Conservation (phyloP, 1,284 basidiomycete species). For the Phellopilus nigrolimitatus region DNA sequence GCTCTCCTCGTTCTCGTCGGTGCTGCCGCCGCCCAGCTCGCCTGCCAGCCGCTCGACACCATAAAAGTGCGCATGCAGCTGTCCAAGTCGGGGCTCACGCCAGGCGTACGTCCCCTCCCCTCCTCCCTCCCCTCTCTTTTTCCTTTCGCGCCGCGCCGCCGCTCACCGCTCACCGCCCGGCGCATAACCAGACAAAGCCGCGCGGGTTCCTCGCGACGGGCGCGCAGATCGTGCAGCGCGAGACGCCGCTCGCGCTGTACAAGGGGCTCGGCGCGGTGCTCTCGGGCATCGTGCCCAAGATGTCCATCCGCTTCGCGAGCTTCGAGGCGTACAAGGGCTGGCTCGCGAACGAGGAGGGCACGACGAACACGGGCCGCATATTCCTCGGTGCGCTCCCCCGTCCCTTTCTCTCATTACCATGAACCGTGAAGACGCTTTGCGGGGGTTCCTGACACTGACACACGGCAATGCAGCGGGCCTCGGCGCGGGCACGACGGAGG, state of each 20-base stretch:
- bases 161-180: neutral
- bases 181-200: slow-evolving; percentile 75
- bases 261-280: slow-evolving; percentile 98
- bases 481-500: slow-evolving; percentile 92
- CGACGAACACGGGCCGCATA: slow-evolving; percentile 69
- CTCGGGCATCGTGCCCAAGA: slow-evolving; percentile 97
- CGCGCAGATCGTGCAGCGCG: slow-evolving; percentile 81
- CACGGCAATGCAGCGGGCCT: too few relatives aligned
- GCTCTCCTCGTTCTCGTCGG: neutral
- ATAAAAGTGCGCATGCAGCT: slow-evolving; percentile 77
- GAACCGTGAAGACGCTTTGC: too few relatives aligned
- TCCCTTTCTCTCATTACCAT: too few relatives aligned
- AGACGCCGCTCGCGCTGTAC: slow-evolving; percentile 95
- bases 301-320: slow-evolving; percentile 98
- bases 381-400: too few relatives aligned
- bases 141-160: neutral
- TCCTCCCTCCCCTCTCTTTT: neutral
- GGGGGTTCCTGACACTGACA: too few relatives aligned
- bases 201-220: slow-evolving; percentile 95
- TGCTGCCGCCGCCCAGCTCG: slow-evolving; percentile 40
- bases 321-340: slow-evolving; percentile 93
- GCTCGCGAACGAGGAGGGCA: slow-evolving; percentile 76
- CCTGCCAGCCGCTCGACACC: slow-evolving; percentile 63
- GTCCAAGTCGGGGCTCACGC: slow-evolving; percentile 59
- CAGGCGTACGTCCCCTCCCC: slow-evolving; percentile 60